phyloP scores from a whole-genome alignment of 2,329 filamentous ascomycete species.

The Fusarium drepaniforme region DNA sequence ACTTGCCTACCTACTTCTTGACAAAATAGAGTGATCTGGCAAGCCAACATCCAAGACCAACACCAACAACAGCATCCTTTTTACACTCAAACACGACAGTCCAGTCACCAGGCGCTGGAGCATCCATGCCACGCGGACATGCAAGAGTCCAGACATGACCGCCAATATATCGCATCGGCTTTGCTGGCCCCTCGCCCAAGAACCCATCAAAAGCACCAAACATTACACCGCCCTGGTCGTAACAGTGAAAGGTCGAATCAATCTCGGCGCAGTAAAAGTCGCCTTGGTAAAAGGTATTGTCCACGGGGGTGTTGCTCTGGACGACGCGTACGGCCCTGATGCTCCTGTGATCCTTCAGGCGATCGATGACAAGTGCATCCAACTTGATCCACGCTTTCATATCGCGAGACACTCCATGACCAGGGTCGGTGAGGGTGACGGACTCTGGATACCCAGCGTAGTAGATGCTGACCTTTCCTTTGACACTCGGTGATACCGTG shows the following conservation, averaged over 20 bases:
- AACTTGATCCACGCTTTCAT: slow-evolving; percentile 19
- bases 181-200: slow-evolving; percentile 22
- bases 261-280: slow-evolving; percentile 33
- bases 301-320: background rate
- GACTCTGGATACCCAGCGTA: slow-evolving; percentile 33
- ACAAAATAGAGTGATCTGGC: slow-evolving; percentile 24
- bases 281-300: slow-evolving; percentile 8
- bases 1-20: slow-evolving; percentile 14
- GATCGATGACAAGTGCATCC: slow-evolving; percentile 20
- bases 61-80: background rate
- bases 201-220: slow-evolving; percentile 32
- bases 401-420: slow-evolving; percentile 11
- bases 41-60: slow-evolving; percentile 28
- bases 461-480: slow-evolving; percentile 14
- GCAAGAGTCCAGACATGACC: slow-evolving; percentile 23
- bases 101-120: slow-evolving; percentile 33
- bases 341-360: slow-evolving; percentile 26
- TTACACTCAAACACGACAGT: slow-evolving; percentile 21
- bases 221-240: slow-evolving; percentile 23
- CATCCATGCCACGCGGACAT: slow-evolving; percentile 31
- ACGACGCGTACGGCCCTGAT: slow-evolving; percentile 17
- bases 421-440: slow-evolving; percentile 21
- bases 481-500: slow-evolving; percentile 12
- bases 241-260: slow-evolving; percentile 23
- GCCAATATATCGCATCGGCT: slow-evolving; percentile 28